Evolutionary conservation across 2,329 filamentous ascomycete species (phyloP), one percentile per base, ranked within the genome.

Genomic region (Xylaria sp.): DNA sequence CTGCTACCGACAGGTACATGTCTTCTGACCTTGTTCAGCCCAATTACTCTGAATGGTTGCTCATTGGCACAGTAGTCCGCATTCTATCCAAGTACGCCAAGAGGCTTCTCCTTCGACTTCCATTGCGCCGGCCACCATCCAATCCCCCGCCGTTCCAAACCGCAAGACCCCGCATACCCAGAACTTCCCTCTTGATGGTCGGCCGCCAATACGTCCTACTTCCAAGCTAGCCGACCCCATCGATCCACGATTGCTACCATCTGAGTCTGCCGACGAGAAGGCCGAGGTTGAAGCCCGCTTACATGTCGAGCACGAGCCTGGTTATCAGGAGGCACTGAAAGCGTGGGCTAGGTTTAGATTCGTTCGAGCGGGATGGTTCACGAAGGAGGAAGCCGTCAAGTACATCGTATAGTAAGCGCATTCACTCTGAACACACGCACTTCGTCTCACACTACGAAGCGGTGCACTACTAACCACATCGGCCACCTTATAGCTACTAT

Each of bases 361-460:
- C 71, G 93, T 97, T n/a, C 87, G 92, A 57, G 92, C 92, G 7
- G 94, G 94, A 8, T 97, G 93, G 93, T 94, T 99, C 73, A 96
- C 92, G 0, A 90, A 93, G 0, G 86, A 90, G 65, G 94, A 99
- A 75, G 93, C 91, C 19, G 92, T 97, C 73, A 87, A 88, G 49
- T 97, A 97, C 70, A 90, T 99, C 64, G 88, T 92, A 72, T 97
- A 97, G 87, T 90, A 81, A 69, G 85, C 76, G 42, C 6, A 18
- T 18, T 4, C 19, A 6, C 46, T 6, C 23, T n/a, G 13, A 51
- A 23, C 7, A 1, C 5, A 18, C 5, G 1, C 10, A 6, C 51
- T 7, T 8, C 4, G 11, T 9, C 18, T 30, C n/a, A 30, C 42
- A 11, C 16, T 7, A 11, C 8, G n/a, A 37, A 50, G 34, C 57